Conservation (phyloP, 2,329 filamentous ascomycete species). For the Colletotrichum phormii region DNA sequence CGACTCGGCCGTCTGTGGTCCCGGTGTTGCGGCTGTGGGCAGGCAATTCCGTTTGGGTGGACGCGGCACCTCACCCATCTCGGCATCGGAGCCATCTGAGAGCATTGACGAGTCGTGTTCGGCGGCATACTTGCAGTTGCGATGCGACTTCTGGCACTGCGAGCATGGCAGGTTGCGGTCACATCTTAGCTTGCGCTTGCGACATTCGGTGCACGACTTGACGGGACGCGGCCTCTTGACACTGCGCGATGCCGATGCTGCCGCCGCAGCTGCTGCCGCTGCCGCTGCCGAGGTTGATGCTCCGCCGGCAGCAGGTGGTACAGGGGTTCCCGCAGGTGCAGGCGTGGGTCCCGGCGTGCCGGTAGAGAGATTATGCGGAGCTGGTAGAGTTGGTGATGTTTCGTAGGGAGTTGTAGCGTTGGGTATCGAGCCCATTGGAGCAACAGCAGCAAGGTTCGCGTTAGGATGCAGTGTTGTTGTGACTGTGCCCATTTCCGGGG, state of each 20-base stretch:
- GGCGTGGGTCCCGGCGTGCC: conserved; percentile 10
- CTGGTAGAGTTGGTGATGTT: conserved; percentile 30
- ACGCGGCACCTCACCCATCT: conserved; percentile 47
- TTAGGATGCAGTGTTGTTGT: conserved; percentile 26
- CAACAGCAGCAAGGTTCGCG: conserved; percentile 16
- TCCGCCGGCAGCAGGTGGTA: conserved; percentile 16
- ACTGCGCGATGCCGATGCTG: conserved; percentile 47
- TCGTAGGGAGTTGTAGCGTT: conserved; percentile 13
- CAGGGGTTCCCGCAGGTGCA: conserved; percentile 11
- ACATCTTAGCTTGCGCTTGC: conserved; percentile 68
- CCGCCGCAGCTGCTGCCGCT: conserved; percentile 13
- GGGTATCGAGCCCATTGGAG: conserved; percentile 18
- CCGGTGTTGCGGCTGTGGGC: conserved; percentile 21
- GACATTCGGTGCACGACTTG: conserved; percentile 67
- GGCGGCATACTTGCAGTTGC: conserved; percentile 63
- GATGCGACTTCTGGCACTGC: conserved; percentile 68
- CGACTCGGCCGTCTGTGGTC: conserved; percentile 13
- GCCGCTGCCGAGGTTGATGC: conserved; percentile 5
- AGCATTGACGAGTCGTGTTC: conserved; percentile 59
- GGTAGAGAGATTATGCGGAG: conserved; percentile 21
- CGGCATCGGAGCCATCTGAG: conserved; percentile 62
- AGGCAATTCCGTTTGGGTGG: conserved; percentile 53
- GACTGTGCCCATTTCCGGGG: conserved; percentile 23
- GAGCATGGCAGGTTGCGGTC: conserved; percentile 67
- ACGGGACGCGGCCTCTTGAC: conserved; percentile 66